phyloP scores from a whole-genome alignment of 805 yeast species.

The Candida boidinii region DNA sequence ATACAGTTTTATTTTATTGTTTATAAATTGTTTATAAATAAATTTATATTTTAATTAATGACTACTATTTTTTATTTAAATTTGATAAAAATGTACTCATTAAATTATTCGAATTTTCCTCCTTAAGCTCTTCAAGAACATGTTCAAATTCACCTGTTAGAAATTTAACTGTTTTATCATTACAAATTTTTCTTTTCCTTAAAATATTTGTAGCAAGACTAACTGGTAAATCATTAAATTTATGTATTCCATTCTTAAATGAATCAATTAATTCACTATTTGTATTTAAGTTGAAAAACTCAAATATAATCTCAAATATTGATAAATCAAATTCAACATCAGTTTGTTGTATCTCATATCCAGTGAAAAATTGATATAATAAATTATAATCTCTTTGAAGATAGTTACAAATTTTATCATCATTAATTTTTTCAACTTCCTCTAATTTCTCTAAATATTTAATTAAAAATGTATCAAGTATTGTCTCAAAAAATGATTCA shows the following conservation, averaged over 20 bases:
- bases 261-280: conserved; percentile 36
- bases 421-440: conserved; percentile 15
- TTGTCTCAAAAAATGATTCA: conserved; percentile 20
- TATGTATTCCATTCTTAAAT: conserved; percentile 27
- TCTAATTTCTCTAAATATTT: conserved; percentile 21
- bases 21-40: conserved; percentile 1
- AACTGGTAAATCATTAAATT: conserved; percentile 72
- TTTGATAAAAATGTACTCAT: conserved; percentile 7
- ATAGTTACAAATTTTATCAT: conserved; percentile 31
- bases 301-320: conserved; percentile 55
- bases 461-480: conserved; percentile 31
- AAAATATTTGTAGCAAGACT: conserved; percentile 61
- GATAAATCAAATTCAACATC: conserved; percentile 30
- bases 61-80: conserved; percentile 3
- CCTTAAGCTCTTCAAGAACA: conserved; percentile 4
- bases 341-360: conserved; percentile 28
- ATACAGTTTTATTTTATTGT: not conserved
- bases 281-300: conserved; percentile 37
- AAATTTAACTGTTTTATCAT: conserved; percentile 15
- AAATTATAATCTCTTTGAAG: conserved; percentile 54
- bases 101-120: conserved; percentile 1
- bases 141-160: conserved; percentile 18
- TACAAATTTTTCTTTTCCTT: conserved; percentile 33
- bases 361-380: conserved; percentile 44
- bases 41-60: not conserved